Evolutionary conservation across 345 rosid genomes (phyloP).

Genomic region (Chamaenerion angustifolium): DNA sequence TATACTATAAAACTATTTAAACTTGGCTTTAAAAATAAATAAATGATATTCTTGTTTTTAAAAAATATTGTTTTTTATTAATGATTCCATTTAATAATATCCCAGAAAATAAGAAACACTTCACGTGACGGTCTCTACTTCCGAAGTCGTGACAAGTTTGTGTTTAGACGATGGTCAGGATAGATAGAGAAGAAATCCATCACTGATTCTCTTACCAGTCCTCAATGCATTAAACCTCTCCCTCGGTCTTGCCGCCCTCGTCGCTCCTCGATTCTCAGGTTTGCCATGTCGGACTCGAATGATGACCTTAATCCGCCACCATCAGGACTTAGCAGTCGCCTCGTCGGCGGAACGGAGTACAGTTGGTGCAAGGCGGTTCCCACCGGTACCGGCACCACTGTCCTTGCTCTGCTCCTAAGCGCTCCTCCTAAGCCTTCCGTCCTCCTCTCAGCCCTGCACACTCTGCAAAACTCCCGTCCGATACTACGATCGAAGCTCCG

Average conservation of each 20-base stretch:
- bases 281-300: constrained; percentile 12
- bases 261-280: background rate
- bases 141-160: too few species aligned
- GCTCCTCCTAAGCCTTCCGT: constrained; percentile 22
- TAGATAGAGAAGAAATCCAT: too few species aligned
- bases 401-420: constrained; percentile 45
- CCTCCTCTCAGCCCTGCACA: constrained; percentile 38
- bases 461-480: constrained; percentile 52
- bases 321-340: constrained; percentile 24
- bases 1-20: too few species aligned
- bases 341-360: constrained; percentile 56
- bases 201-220: too few species aligned
- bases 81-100: too few species aligned
- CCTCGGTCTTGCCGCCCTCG: background rate
- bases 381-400: constrained; percentile 76
- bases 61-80: too few species aligned
- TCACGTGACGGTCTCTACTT: too few species aligned
- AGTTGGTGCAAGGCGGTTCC: constrained; percentile 88
- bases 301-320: constrained; percentile 4
- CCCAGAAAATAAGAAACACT: too few species aligned
- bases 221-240: too few species aligned
- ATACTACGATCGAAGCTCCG: constrained; percentile 62
- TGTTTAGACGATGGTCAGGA: too few species aligned
- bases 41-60: too few species aligned
- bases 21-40: too few species aligned